Evolutionary conservation across 768 basidiomycete species (phyloP).

Genomic region (Amanita thiersii): DNA sequence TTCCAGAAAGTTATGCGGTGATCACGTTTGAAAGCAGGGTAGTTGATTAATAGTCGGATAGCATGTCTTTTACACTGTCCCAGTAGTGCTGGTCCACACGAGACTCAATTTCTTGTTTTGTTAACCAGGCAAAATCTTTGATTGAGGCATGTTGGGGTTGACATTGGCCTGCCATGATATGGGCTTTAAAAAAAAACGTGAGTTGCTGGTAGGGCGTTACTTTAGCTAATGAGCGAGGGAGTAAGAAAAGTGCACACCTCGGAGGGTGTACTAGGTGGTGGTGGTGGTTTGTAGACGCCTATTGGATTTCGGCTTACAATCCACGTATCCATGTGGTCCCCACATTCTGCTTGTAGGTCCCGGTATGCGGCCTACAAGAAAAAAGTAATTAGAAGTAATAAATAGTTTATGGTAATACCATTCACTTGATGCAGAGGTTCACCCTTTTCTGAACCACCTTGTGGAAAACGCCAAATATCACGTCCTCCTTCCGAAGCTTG

Average conservation of each 20-base stretch:
- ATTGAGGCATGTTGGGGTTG: constrained; percentile 44
- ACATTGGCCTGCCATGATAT: constrained; percentile 86
- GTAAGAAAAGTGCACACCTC: constrained; percentile 23
- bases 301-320: constrained; percentile 86
- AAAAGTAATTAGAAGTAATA: background rate
- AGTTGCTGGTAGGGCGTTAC: constrained; percentile 36
- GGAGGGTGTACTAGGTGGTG: constrained; percentile 19
- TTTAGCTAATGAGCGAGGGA: background rate
- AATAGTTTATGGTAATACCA: constrained; percentile 13
- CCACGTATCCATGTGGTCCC: constrained; percentile 87
- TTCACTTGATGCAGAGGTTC: constrained; percentile 77
- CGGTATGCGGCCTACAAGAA: constrained; percentile 60
- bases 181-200: constrained; percentile 90
- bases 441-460: constrained; percentile 48
- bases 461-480: constrained; percentile 76
- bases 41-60: constrained; percentile 69
- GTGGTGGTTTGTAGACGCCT: constrained; percentile 58
- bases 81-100: constrained; percentile 68
- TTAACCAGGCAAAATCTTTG: constrained; percentile 87
- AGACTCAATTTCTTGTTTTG: constrained; percentile 79
- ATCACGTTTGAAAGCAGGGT: constrained; percentile 16
- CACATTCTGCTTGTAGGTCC: constrained; percentile 64
- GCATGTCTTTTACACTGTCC: constrained; percentile 69
- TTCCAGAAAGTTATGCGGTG: no score
- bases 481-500: constrained; percentile 40